Base-by-base conservation (phyloP, 169 alveolate genomes). In the Cryptosporidium meleagridis region DNA sequence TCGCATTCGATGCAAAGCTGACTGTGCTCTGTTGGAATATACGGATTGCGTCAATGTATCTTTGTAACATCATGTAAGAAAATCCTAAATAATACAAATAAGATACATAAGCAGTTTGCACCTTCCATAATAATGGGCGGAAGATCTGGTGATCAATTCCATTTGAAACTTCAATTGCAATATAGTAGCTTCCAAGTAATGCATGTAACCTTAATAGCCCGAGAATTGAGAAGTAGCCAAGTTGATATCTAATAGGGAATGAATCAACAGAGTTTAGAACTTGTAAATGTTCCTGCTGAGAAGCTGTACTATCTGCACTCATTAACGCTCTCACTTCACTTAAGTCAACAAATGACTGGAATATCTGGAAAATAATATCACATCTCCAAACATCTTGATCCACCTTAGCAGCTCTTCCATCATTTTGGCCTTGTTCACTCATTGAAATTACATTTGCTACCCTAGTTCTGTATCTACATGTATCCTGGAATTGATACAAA, bases 321-420 rank as follows among this genome's bases (percentile, higher is more conserved):
- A 80, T 37, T 26, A 75, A 10, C 1, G 44, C 1, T 3, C 89
- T 35, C 21, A 80, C 44, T 2, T 62, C 68, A 62, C 89, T 80
- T 2, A 62, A 41, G 26, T 80, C 89, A 29, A 80, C 75, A 33
- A 80, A 45, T 4, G 80, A 21, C 21, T 80, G 89, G 35, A 80
- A 67, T 80, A 80, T 41, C 12, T 41, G 65, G 52, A 80, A 23
- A n/a, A 65, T 62, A 39, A 80, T 59, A 55, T 80, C 89, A 51
- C 89, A 80, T 80, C 89, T 80, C 89, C 89, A 80, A 31, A 80
- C 45, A 51, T 80, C 75, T 41, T 80, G 89, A 35, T 80, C 89
- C 21, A 80, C 52, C 35, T 41, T 80, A 1, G 37, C 45, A 12
- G 53, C 44, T 45, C 89, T 80, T 41, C 65, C 75, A 1, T 80